Conservation (phyloP, 2,329 filamentous ascomycete species). For the Botrytis pseudocinerea region DNA sequence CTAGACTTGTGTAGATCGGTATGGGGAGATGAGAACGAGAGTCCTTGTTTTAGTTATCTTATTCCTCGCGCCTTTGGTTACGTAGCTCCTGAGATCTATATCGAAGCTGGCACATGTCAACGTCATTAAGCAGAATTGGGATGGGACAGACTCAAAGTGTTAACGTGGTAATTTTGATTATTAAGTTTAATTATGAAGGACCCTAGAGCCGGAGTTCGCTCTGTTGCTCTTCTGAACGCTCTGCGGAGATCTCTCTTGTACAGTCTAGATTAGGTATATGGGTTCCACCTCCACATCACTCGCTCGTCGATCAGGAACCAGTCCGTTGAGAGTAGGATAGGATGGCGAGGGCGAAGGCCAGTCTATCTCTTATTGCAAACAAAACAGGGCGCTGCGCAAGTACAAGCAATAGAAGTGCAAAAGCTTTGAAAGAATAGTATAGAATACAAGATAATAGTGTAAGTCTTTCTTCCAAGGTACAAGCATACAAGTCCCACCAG, state of each 20-base stretch:
- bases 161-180: conserved; percentile 11
- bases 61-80: not conserved
- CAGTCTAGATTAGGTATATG: conserved; percentile 21
- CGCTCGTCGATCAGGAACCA: conserved; percentile 16
- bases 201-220: conserved; percentile 3
- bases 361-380: conserved; percentile 1
- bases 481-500: conserved; percentile 24
- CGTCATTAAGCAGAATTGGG: not conserved
- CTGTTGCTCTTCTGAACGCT: conserved; percentile 5
- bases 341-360: not conserved
- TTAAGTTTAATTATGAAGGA: conserved; percentile 4
- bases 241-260: conserved; percentile 7
- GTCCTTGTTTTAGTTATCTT: not conserved
- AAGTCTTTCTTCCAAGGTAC: conserved; percentile 22
- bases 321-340: conserved; percentile 5
- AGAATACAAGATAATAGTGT: conserved; percentile 23
- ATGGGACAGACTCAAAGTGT: not conserved
- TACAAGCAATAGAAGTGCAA: conserved; percentile 19
- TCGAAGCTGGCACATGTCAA: not conserved
- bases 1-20: conserved; percentile 4
- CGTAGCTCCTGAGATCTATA: not conserved
- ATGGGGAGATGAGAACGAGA: not conserved
- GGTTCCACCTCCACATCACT: conserved; percentile 12
- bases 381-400: conserved; percentile 22
- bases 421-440: conserved; percentile 21